Evolutionary conservation across 495 filamentous ascomycete genomes (phyloP).

Genomic region (Tirmania nivea): DNA sequence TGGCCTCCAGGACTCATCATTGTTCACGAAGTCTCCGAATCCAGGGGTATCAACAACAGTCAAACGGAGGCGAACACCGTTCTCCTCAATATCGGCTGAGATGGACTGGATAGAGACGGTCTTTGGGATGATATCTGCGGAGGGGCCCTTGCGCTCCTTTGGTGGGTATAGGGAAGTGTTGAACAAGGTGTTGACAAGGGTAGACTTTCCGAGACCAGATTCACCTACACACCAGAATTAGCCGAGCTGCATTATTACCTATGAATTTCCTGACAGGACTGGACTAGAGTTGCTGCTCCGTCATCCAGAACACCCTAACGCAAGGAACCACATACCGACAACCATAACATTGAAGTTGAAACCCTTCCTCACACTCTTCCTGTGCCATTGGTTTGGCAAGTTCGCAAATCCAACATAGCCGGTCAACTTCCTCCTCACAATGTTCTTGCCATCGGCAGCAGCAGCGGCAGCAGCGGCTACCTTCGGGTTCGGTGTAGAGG

Average conservation of each 20-base stretch:
- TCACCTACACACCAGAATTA: constrained; percentile 42
- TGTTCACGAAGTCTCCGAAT: constrained; percentile 98
- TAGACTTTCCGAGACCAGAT: constrained; percentile 97
- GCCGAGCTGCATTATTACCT: background rate
- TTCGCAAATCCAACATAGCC: constrained; percentile 98
- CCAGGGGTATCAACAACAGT: constrained; percentile 96
- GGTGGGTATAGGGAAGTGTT: constrained; percentile 98
- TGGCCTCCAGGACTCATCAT: constrained; percentile 95
- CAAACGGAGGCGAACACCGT: constrained; percentile 86
- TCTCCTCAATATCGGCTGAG: constrained; percentile 97
- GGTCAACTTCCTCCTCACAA: constrained; percentile 92
- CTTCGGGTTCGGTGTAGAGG: constrained; percentile 67
- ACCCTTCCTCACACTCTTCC: constrained; percentile 98
- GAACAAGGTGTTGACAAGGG: constrained; percentile 96
- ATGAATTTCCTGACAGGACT: too few relatives aligned
- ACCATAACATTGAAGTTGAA: constrained; percentile 99
- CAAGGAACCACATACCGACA: constrained; percentile 45
- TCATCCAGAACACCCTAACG: background rate
- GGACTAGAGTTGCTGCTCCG: too few relatives aligned
- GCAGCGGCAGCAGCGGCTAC: constrained; percentile 43
- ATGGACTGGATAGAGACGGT: constrained; percentile 96
- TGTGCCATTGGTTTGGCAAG: constrained; percentile 98
- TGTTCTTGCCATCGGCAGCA: constrained; percentile 78
- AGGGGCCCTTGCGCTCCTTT: constrained; percentile 90
- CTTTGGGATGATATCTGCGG: constrained; percentile 95